Conservation (phyloP, 345 rosid genomes). For the Streptanthus diversifolius region DNA sequence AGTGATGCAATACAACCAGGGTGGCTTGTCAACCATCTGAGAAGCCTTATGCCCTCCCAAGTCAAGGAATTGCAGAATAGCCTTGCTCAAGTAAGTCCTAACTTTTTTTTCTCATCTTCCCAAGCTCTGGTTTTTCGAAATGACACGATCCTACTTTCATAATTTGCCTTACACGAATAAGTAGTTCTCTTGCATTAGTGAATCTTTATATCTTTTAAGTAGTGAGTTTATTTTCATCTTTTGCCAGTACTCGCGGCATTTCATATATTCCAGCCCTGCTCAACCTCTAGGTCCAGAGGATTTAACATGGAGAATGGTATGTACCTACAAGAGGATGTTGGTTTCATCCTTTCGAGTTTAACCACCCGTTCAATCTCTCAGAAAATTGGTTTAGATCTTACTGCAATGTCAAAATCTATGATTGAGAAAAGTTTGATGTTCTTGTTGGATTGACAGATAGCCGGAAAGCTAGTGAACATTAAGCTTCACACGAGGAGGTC, state of each 20-base stretch:
- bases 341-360: background rate
- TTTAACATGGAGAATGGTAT: constrained; percentile 92
- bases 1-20: constrained; percentile 76
- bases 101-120: constrained; percentile 8
- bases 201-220: background rate
- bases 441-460: constrained; percentile 45
- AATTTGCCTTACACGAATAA: background rate
- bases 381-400: background rate
- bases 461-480: constrained; percentile 80
- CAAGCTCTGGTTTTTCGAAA: background rate
- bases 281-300: constrained; percentile 96
- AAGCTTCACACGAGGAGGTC: constrained; percentile 84
- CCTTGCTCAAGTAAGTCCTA: constrained; percentile 63
- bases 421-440: background rate
- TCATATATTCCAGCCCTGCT: constrained; percentile 86
- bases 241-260: constrained; percentile 72
- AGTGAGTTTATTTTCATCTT: constrained; percentile 9
- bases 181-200: background rate
- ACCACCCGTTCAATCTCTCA: background rate
- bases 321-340: constrained; percentile 20
- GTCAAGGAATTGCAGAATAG: constrained; percentile 53
- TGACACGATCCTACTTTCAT: background rate
- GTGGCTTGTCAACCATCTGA: constrained; percentile 67
- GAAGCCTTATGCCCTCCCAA: constrained; percentile 49
- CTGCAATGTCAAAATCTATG: background rate